These are phyloP conservation scores for Saksenaea oblongispora DNA, from an alignment of 371 early-diverging fungal genomes.

Conservation along the genomic window DNA sequence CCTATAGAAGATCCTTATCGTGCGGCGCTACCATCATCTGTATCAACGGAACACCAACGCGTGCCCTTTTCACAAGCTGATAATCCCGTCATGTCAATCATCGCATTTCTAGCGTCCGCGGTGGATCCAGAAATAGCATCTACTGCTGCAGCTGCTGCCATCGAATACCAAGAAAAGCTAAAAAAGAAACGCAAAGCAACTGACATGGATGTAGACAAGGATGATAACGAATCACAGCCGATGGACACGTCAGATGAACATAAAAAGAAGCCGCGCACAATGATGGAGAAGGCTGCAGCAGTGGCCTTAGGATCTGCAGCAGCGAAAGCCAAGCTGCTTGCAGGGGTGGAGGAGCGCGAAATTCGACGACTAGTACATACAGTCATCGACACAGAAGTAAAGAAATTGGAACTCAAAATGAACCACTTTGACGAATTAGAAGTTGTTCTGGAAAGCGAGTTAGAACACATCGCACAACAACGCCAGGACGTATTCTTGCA, in stretches of 20 bases:
- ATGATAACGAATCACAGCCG: not conserved
- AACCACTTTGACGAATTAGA: constrained; percentile 91
- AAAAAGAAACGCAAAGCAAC: constrained; percentile 17
- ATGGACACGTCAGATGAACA: constrained; percentile 1
- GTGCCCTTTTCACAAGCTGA: constrained; percentile 87
- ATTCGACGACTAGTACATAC: constrained; percentile 75
- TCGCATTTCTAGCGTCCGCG: constrained; percentile 91
- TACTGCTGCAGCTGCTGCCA: constrained; percentile 67
- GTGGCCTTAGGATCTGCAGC: constrained; percentile 71
- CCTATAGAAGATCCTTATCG: constrained; percentile 93
- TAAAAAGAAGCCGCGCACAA: constrained; percentile 45
- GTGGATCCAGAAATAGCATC: constrained; percentile 92
- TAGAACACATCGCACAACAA: constrained; percentile 80
- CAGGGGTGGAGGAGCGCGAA: constrained; percentile 78
- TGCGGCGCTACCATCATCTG: constrained; percentile 13
- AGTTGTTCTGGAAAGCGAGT: constrained; percentile 80
- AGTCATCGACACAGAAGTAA: constrained; percentile 83
- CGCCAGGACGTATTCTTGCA: constrained; percentile 81
- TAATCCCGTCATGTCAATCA: constrained; percentile 96
- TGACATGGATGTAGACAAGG: constrained; percentile 25
- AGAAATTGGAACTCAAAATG: constrained; percentile 90
- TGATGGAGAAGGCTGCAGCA: constrained; percentile 62
- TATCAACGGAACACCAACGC: constrained; percentile 59
- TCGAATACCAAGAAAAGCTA: constrained; percentile 42
- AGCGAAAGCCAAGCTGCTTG: constrained; percentile 68